Evolutionary conservation across 495 filamentous ascomycete genomes (phyloP).

Genomic region (Platismatia glauca): DNA sequence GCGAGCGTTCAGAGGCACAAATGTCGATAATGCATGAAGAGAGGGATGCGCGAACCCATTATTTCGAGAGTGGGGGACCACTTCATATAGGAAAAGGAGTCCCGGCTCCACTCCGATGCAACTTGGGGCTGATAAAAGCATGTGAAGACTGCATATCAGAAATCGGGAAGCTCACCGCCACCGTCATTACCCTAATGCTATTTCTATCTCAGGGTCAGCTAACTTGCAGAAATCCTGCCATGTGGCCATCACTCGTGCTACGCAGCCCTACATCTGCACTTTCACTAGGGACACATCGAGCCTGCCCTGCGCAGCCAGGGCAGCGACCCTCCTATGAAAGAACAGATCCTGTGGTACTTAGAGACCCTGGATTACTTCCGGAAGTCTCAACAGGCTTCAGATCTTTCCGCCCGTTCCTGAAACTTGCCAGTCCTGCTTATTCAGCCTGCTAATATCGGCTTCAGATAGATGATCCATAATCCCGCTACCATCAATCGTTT

Average conservation of each 20-base stretch:
- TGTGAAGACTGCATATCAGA: background rate
- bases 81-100: slow-evolving; percentile 8
- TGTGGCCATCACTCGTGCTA: background rate
- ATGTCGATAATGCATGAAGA: too few relatives aligned
- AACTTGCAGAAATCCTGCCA: background rate
- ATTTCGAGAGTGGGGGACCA: background rate
- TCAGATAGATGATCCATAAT: background rate
- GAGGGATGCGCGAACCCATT: background rate
- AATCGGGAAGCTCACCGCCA: slow-evolving; percentile 1
- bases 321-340: background rate
- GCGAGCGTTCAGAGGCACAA: background rate
- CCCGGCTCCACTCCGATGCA: background rate
- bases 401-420: background rate
- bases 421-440: background rate
- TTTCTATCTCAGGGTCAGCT: background rate
- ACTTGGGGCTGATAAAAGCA: background rate
- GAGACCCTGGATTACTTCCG: background rate
- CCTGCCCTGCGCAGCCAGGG: background rate
- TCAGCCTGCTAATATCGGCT: background rate
- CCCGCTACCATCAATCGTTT: background rate
- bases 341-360: background rate
- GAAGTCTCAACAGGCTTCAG: background rate
- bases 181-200: background rate
- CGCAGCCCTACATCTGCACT: background rate
- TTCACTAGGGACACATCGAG: background rate